Evolutionary conservation across 1,284 basidiomycete species (phyloP).

Genomic region (Ganoderma multipileum): DNA sequence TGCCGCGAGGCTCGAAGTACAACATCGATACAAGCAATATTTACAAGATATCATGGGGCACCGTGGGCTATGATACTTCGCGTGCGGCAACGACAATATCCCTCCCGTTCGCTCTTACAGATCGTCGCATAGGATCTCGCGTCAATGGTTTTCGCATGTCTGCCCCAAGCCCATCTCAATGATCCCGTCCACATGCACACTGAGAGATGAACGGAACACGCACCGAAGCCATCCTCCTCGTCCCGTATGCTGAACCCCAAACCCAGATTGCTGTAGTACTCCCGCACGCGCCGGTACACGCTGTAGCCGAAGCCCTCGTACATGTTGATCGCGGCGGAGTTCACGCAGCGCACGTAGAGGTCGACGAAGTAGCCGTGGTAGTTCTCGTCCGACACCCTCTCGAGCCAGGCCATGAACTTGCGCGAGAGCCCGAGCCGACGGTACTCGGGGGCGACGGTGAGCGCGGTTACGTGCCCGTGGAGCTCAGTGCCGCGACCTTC

Average conservation of each 20-base stretch:
- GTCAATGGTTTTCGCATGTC: conserved; percentile 90
- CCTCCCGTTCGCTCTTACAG: conserved; percentile 73
- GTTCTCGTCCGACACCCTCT: conserved; percentile 78
- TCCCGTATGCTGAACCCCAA: conserved; percentile 72
- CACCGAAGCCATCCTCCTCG: conserved; percentile 92
- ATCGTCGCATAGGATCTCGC: conserved; percentile 66
- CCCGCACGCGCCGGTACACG: conserved; percentile 83
- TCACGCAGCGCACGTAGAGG: conserved; percentile 88
- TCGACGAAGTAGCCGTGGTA: conserved; percentile 90
- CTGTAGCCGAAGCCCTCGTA: conserved; percentile 90
- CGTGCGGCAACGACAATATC: conserved; percentile 77
- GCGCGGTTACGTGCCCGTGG: conserved; percentile 91
- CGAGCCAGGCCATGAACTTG: conserved; percentile 84
- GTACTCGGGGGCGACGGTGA: conserved; percentile 92
- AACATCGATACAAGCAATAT: not conserved
- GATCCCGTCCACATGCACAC: not conserved
- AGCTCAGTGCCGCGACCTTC: conserved; percentile 78
- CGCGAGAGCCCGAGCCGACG: conserved; percentile 84
- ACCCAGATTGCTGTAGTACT: conserved; percentile 86
- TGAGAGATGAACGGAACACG: conserved; percentile 40
- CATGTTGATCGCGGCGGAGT: conserved; percentile 79
- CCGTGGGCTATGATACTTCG: conserved; percentile 58
- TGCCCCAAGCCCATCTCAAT: conserved; percentile 39
- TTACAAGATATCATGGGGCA: not conserved
- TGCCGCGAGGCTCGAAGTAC: not conserved